phyloP scores from a whole-genome alignment of 2,329 filamentous ascomycete species.

The Colletotrichum somersetense region DNA sequence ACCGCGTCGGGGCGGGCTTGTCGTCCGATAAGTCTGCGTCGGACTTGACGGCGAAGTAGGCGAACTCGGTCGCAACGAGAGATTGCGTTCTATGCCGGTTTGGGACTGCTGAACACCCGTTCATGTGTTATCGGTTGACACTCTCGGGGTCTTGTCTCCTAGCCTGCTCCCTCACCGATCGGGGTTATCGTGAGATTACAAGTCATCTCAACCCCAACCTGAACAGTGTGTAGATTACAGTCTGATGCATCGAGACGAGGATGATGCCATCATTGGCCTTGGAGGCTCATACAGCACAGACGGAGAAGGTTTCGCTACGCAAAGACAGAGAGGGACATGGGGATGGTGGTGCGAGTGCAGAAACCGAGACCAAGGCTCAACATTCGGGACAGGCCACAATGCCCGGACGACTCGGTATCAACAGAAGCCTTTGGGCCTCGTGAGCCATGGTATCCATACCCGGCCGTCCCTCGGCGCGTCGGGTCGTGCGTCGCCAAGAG shows the following conservation, averaged over 20 bases:
- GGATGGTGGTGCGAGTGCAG: not conserved
- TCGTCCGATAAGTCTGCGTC: conserved; percentile 41
- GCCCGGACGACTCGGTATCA: not conserved
- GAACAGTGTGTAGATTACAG: not conserved
- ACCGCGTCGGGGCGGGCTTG: conserved; percentile 44
- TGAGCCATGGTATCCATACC: not conserved
- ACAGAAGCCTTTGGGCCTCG: not conserved
- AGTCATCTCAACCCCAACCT: not conserved
- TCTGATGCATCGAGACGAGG: not conserved
- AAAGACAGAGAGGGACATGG: not conserved
- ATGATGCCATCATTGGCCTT: not conserved
- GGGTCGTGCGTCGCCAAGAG: not conserved
- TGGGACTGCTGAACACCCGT: too few species aligned
- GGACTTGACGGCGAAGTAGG: conserved; percentile 43
- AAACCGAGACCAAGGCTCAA: not conserved
- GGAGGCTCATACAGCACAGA: not conserved
- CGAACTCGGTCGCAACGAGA: conserved; percentile 43
- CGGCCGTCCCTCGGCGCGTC: not conserved
- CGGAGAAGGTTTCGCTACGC: not conserved
- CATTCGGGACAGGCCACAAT: not conserved
- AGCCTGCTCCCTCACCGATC: not conserved
- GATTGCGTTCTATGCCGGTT: not conserved
- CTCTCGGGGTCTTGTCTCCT: too few species aligned
- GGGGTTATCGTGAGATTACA: not conserved
- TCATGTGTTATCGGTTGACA: too few species aligned